Conservation (phyloP, 2,329 filamentous ascomycete species). For the Massarina eburnea region DNA sequence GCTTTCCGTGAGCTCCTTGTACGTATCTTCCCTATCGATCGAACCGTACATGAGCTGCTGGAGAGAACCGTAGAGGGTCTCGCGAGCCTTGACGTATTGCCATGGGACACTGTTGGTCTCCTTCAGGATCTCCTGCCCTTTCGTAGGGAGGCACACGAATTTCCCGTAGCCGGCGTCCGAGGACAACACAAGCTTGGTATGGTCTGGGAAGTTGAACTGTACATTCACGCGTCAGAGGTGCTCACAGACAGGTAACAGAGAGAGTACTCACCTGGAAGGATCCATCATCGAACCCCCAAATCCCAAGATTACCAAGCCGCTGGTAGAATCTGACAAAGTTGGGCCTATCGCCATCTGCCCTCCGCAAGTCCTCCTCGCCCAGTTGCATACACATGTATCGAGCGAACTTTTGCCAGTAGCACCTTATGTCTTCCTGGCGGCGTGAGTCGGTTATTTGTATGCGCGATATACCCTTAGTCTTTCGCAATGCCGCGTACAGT, state of each 20-base stretch:
- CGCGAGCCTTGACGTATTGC: slow-evolving; percentile 68
- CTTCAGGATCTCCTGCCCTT: slow-evolving; percentile 67
- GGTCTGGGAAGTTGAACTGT: slow-evolving; percentile 84
- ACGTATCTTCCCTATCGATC: slow-evolving; percentile 52
- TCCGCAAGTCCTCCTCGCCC: slow-evolving; percentile 50
- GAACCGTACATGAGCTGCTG: slow-evolving; percentile 70
- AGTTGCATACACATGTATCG: slow-evolving; percentile 63
- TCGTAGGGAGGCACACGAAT: slow-evolving; percentile 74
- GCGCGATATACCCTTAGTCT: slow-evolving; percentile 62
- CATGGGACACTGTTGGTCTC: slow-evolving; percentile 64
- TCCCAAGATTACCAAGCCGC: slow-evolving; percentile 75
- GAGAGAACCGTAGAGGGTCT: slow-evolving; percentile 70
- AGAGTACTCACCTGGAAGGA: slow-evolving; percentile 67
- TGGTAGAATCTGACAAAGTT: slow-evolving; percentile 78
- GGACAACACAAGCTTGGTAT: slow-evolving; percentile 81
- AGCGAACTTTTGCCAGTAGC: slow-evolving; percentile 68
- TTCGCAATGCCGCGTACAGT: slow-evolving; percentile 70
- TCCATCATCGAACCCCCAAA: slow-evolving; percentile 80
- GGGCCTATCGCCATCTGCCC: slow-evolving; percentile 46
- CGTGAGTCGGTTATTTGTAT: slow-evolving; percentile 64
- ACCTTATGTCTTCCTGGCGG: slow-evolving; percentile 58
- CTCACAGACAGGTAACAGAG: slow-evolving; percentile 1
- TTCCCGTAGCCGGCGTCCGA: slow-evolving; percentile 73
- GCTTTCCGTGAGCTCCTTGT: slow-evolving; percentile 61
- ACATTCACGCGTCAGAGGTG: not conserved